Evolutionary conservation across 129 eudicot genomes (phyloP).

Genomic region (Scalesia atractyloides): DNA sequence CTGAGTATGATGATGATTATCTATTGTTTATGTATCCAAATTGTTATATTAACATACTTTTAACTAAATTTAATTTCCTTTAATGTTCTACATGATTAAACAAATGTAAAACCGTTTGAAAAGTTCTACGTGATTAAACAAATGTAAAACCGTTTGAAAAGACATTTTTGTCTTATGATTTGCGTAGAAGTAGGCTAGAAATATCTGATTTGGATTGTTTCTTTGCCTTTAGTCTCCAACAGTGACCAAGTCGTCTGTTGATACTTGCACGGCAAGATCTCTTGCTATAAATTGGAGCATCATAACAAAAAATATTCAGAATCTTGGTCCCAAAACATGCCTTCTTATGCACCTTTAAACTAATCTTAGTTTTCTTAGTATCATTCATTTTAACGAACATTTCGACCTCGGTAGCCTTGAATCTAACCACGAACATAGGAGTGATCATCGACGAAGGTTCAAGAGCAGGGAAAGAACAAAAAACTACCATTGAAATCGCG

Average conservation of each 20-base stretch:
- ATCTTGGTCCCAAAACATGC: constrained; percentile 31
- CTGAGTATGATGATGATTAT: no score
- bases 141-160: neutral
- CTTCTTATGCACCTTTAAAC: constrained; percentile 27
- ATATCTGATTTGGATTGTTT: constrained; percentile 16
- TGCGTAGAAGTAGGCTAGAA: constrained; percentile 20
- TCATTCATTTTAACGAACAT: constrained; percentile 17
- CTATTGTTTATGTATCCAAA: no score
- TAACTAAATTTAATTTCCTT: neutral
- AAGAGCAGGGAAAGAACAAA: constrained; percentile 56
- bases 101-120: no score
- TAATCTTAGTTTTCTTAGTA: constrained; percentile 10
- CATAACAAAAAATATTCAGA: constrained; percentile 11
- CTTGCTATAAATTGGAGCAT: neutral
- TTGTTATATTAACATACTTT: no score
- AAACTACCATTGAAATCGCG: constrained; percentile 52
- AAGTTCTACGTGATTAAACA: no score
- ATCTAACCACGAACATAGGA: constrained; percentile 40
- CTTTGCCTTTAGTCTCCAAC: constrained; percentile 4
- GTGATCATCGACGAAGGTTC: constrained; percentile 43
- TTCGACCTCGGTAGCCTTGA: constrained; percentile 15
- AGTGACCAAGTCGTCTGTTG: constrained; percentile 23
- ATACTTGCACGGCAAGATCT: constrained; percentile 5
- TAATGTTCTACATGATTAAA: neutral
- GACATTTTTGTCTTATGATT: neutral